Evolutionary conservation across 1,284 basidiomycete species (phyloP).

Genomic region (Rhodotorula sp.): DNA sequence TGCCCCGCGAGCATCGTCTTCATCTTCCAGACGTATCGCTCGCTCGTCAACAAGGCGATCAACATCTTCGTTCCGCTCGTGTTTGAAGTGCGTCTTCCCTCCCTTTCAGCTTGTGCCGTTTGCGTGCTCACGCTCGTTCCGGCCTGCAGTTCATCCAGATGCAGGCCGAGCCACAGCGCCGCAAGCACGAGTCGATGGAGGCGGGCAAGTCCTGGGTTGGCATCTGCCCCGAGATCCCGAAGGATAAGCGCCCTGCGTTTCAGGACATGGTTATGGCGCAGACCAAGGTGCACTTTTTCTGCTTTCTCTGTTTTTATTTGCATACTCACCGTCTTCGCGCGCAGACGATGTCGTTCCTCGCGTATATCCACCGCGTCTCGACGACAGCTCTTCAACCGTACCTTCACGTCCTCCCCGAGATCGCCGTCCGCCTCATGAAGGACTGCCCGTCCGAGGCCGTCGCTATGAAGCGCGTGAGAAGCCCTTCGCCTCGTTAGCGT

Average conservation of each 20-base stretch:
- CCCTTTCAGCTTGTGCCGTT: neutral
- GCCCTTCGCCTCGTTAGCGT: no score
- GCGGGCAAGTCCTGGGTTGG: constrained; percentile 81
- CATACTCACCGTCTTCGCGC: neutral
- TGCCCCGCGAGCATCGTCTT: constrained; percentile 91
- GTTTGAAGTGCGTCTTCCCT: constrained; percentile 60
- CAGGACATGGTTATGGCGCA: constrained; percentile 89
- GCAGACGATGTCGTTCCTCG: constrained; percentile 88
- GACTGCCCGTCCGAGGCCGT: constrained; percentile 90
- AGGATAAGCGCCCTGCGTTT: constrained; percentile 72
- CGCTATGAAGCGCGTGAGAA: constrained; percentile 51
- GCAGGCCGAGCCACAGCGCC: constrained; percentile 82
- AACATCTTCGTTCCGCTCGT: constrained; percentile 73
- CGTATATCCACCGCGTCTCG: constrained; percentile 79
- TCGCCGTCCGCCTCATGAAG: constrained; percentile 82
- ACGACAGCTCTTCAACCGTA: constrained; percentile 73
- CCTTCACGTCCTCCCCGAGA: constrained; percentile 77
- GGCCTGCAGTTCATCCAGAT: constrained; percentile 62
- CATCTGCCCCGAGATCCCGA: constrained; percentile 64
- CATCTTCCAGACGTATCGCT: constrained; percentile 77
- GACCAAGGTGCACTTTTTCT: constrained; percentile 68
- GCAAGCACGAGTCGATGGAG: constrained; percentile 75
- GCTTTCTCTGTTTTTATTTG: no score
- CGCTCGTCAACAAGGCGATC: constrained; percentile 67
- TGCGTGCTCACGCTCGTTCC: neutral